Percentiles rank a stretch among this genome's conserved stretches.
Conservation (phyloP, 345 rosid species). For the Camelina sativa region DNA sequence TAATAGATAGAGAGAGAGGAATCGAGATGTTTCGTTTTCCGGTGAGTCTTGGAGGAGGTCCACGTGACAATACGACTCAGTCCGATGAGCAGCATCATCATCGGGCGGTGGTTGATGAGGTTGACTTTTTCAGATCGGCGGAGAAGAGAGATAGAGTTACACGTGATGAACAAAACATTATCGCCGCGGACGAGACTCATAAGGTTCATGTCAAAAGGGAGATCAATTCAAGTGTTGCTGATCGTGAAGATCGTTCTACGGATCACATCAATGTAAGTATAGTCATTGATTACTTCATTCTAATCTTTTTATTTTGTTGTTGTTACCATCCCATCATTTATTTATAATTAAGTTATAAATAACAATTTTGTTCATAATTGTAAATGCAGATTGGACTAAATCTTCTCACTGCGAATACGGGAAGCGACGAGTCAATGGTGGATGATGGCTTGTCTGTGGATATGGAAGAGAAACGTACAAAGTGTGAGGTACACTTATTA, state of each 20-base stretch:
- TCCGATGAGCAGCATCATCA: constrained; percentile 43
- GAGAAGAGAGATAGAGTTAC: constrained; percentile 47
- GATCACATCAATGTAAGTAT: constrained; percentile 69
- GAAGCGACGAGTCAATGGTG: constrained; percentile 86
- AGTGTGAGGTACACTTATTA: constrained; percentile 60
- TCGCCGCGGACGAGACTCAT: constrained; percentile 25
- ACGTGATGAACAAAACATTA: constrained; percentile 30
- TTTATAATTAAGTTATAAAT: not conserved
- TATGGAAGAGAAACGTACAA: constrained; percentile 61
- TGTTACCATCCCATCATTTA: not conserved
- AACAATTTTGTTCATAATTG: not conserved
- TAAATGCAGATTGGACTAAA: constrained; percentile 71
- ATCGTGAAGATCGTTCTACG: constrained; percentile 35
- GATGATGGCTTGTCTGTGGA: constrained; percentile 83
- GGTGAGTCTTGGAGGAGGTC: constrained; percentile 48
- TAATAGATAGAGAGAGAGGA: not conserved
- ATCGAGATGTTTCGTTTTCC: constrained; percentile 66
- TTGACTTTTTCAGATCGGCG: constrained; percentile 73
- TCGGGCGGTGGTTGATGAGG: constrained; percentile 56
- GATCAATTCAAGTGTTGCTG: constrained; percentile 41
- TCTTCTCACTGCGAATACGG: constrained; percentile 67
- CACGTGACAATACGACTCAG: constrained; percentile 35
- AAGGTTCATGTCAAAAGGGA: constrained; percentile 59
- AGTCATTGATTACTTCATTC: not conserved
- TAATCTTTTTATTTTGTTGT: not conserved